These are phyloP conservation scores for Wallacemonas sp. DNA, from an alignment of 208 protist genomes.

Conservation along the genomic window DNA sequence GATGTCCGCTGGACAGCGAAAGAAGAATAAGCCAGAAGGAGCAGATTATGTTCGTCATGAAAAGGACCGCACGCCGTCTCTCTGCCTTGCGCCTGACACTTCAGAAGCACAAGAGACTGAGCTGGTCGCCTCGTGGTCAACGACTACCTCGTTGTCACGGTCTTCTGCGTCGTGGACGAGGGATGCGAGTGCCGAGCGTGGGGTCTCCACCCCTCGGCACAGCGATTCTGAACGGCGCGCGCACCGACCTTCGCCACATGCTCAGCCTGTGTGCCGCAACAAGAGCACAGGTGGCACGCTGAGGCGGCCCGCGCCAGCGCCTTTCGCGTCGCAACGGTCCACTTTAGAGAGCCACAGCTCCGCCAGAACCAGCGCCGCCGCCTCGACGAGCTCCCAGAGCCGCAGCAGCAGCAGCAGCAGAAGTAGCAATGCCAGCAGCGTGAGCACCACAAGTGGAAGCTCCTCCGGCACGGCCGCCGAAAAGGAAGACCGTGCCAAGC, in stretches of 20 bases:
- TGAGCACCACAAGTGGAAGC: slow-evolving; percentile 16
- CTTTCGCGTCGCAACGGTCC: neutral
- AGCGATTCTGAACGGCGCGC: neutral
- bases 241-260: no score
- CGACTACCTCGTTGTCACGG: neutral
- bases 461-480: neutral
- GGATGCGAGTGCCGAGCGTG: neutral
- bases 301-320: no score
- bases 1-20: slow-evolving; percentile 3
- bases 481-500: slow-evolving; percentile 6
- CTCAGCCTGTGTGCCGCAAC: no score
- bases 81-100: neutral
- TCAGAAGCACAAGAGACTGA: neutral
- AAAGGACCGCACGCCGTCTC: neutral
- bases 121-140: neutral
- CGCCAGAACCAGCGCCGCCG: neutral
- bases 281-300: no score
- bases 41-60: neutral
- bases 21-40: slow-evolving; percentile 1
- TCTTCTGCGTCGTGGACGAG: neutral
- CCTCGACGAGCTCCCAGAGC: neutral
- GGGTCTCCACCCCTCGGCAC: neutral
- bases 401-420: slow-evolving; percentile 14
- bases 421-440: neutral
- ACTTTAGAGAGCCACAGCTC: neutral